Percentiles rank a stretch among this genome's conserved stretches.
phyloP scores from a whole-genome alignment of 2,329 filamentous ascomycete species.

The Cladosporium sp. region DNA sequence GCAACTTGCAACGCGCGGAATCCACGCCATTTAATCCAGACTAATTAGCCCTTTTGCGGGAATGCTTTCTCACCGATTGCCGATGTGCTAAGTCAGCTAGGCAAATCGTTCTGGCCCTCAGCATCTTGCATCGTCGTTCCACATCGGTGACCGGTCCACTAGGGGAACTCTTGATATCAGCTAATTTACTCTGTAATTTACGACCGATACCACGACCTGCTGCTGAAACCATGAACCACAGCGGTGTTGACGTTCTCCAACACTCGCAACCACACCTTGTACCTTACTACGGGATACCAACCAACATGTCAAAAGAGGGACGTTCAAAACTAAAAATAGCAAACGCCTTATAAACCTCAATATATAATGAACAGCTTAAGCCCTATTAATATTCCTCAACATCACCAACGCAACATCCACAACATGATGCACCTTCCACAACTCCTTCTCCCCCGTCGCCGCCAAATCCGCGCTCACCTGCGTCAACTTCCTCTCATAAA shows the following conservation, averaged over 20 bases:
- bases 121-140: too few species aligned
- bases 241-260: neutral
- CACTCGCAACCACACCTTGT: too few species aligned
- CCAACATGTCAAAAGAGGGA: neutral
- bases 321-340: neutral
- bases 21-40: neutral
- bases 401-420: conserved; percentile 11
- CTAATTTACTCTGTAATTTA: neutral
- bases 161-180: neutral
- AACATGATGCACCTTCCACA: conserved; percentile 13
- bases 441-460: conserved; percentile 7
- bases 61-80: neutral
- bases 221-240: neutral
- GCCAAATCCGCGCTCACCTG: conserved; percentile 16
- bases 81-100: neutral
- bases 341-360: neutral
- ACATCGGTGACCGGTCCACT: neutral
- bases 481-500: conserved; percentile 14
- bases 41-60: neutral
- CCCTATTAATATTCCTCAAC: neutral
- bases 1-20: neutral
- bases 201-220: neutral
- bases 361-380: neutral
- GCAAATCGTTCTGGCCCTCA: neutral
- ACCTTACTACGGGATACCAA: too few species aligned